phyloP scores from a whole-genome alignment of 345 rosid genomes.

The Crucihimalaya himalaica region DNA sequence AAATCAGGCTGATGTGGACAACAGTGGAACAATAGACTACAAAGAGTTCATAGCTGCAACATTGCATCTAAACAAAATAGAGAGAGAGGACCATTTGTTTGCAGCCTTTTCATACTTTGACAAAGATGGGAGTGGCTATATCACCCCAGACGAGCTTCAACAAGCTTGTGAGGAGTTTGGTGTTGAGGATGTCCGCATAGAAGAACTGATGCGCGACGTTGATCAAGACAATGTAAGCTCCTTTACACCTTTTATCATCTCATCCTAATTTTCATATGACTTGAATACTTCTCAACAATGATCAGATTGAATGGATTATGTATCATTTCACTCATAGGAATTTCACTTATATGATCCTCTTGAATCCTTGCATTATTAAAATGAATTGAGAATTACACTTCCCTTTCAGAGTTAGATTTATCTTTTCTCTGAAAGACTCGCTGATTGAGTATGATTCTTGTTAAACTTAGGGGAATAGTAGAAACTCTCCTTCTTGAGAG shows the following conservation, averaged over 20 bases:
- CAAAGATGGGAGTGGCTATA: slow-evolving; percentile 91
- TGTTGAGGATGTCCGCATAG: slow-evolving; percentile 67
- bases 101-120: slow-evolving; percentile 88
- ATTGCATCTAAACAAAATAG: slow-evolving; percentile 84
- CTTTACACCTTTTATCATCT: slow-evolving; percentile 10
- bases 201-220: slow-evolving; percentile 72
- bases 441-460: not conserved
- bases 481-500: not conserved
- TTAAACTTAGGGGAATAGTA: not conserved
- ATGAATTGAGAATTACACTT: not conserved
- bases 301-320: not conserved
- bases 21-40: slow-evolving; percentile 81
- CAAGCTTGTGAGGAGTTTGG: slow-evolving; percentile 89
- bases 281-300: not conserved
- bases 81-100: slow-evolving; percentile 72
- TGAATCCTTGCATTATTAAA: not conserved
- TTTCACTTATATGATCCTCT: not conserved
- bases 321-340: not conserved
- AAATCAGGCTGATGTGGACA: slow-evolving; percentile 82
- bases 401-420: not conserved
- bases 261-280: not conserved
- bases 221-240: slow-evolving; percentile 79
- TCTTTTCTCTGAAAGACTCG: not conserved
- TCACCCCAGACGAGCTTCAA: slow-evolving; percentile 87
- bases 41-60: slow-evolving; percentile 90